phyloP scores from a whole-genome alignment of 2,329 filamentous ascomycete species.

The Chaetomiaceae sp. region DNA sequence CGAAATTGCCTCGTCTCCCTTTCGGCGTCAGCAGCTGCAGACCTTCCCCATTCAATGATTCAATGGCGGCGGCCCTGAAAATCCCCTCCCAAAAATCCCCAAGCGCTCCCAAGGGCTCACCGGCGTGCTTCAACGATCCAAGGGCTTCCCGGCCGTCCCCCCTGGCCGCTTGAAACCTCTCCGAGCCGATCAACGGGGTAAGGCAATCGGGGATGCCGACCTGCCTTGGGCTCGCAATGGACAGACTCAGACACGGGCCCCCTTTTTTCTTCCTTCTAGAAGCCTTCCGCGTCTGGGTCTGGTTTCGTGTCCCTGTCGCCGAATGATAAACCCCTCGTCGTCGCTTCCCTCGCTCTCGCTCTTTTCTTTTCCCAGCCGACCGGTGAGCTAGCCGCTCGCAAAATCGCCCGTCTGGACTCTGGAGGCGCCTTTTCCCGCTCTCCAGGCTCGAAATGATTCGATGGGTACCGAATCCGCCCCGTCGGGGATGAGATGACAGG shows the following conservation, averaged over 20 bases:
- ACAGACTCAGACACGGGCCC: conserved; percentile 7
- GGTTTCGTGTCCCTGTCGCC: conserved; percentile 22
- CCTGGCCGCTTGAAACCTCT: background rate
- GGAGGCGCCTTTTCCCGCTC: too few relatives aligned
- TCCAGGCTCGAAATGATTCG: too few relatives aligned
- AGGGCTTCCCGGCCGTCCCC: background rate
- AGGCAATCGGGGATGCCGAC: conserved; percentile 1
- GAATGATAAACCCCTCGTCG: too few relatives aligned
- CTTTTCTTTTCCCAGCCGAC: background rate
- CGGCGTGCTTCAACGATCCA: too few relatives aligned
- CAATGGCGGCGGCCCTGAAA: too few relatives aligned
- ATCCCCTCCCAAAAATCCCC: background rate
- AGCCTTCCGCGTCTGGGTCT: conserved; percentile 12
- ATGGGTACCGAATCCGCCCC: too few relatives aligned
- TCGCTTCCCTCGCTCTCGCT: background rate
- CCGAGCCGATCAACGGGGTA: conserved; percentile 12
- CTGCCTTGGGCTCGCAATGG: too few relatives aligned
- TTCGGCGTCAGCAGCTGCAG: background rate
- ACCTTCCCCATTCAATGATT: conserved; percentile 1
- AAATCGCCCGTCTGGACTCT: too few relatives aligned
- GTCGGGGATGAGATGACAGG: too few relatives aligned
- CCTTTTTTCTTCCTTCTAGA: conserved; percentile 9
- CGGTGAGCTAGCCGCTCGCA: background rate
- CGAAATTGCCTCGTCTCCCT: background rate
- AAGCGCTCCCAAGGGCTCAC: too few relatives aligned